Conservation (phyloP, 2,329 filamentous ascomycete species). For the Phialocephala sp. region DNA sequence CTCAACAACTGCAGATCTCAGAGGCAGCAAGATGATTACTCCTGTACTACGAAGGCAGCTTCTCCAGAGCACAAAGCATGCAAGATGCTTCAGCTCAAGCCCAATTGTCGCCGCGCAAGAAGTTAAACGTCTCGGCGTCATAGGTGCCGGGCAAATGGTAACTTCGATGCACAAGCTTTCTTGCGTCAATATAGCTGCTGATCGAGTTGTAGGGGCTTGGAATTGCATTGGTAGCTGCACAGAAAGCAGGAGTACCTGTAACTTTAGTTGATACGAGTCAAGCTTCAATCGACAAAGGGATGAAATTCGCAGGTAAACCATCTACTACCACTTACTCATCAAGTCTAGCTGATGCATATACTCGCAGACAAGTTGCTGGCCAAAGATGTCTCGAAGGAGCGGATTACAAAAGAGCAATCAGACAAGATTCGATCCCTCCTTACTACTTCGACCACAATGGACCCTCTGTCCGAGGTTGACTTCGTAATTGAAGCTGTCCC, state of each 20-base stretch:
- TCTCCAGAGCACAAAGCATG: slow-evolving; percentile 32
- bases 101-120: slow-evolving; percentile 66
- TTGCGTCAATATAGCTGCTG: slow-evolving; percentile 15
- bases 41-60: slow-evolving; percentile 37
- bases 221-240: slow-evolving; percentile 92
- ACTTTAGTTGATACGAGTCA: slow-evolving; percentile 85
- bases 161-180: neutral
- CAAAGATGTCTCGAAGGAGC: slow-evolving; percentile 89
- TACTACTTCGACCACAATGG: slow-evolving; percentile 72
- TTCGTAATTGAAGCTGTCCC: slow-evolving; percentile 98
- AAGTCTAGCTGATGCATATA: slow-evolving; percentile 4
- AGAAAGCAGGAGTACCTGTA: slow-evolving; percentile 82
- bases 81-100: slow-evolving; percentile 72
- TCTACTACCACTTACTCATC: neutral
- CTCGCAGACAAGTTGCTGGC: slow-evolving; percentile 83
- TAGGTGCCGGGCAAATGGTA: slow-evolving; percentile 97
- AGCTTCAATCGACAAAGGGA: slow-evolving; percentile 83
- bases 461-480: slow-evolving; percentile 81
- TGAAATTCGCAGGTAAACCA: slow-evolving; percentile 82
- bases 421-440: slow-evolving; percentile 74
- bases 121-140: slow-evolving; percentile 86
- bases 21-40: slow-evolving; percentile 37
- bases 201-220: slow-evolving; percentile 74
- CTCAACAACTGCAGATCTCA: slow-evolving; percentile 5
- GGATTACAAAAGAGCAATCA: slow-evolving; percentile 82